Percentiles rank a stretch among this genome's conserved stretches.
Conservation (phyloP, 495 filamentous ascomycete genomes). For the Neurospora africana region DNA sequence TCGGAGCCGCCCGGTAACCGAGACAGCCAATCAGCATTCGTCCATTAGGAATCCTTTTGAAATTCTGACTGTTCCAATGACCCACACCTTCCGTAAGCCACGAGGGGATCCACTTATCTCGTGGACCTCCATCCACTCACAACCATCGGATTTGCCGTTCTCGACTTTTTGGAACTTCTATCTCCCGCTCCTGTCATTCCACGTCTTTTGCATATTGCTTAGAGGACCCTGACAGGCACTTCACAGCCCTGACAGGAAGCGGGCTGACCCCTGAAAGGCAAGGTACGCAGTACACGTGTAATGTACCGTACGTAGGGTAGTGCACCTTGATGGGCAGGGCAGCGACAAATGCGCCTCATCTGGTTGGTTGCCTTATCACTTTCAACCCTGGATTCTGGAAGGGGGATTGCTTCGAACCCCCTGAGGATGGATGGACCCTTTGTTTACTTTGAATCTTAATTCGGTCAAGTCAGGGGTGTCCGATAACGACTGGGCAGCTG, state of each 20-base stretch:
- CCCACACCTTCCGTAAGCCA: not conserved
- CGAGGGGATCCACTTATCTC: not conserved
- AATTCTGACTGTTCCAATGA: not conserved
- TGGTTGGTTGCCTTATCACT: not conserved
- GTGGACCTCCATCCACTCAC: not conserved
- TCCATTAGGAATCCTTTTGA: constrained; percentile 19
- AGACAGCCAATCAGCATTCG: constrained; percentile 28
- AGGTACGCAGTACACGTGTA: too few relatives aligned
- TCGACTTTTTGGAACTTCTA: not conserved
- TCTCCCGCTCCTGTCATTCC: not conserved
- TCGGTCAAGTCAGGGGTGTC: not conserved
- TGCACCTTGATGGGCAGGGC: not conserved
- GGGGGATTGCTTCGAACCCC: not conserved
- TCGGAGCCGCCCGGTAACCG: constrained; percentile 23
- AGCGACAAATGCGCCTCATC: not conserved
- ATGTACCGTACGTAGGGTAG: not conserved
- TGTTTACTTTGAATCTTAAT: not conserved
- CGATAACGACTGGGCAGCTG: not conserved
- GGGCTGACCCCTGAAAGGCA: not conserved
- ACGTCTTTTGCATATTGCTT: not conserved
- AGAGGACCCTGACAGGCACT: not conserved
- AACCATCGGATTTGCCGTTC: not conserved
- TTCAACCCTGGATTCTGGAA: not conserved
- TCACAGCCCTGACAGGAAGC: not conserved
- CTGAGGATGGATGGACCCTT: not conserved